A percentile compares a stretch with the other conserved stretches of the same genome.
Conservation (phyloP, 1,139 yeast genomes). For the Candida tunisiensis region DNA sequence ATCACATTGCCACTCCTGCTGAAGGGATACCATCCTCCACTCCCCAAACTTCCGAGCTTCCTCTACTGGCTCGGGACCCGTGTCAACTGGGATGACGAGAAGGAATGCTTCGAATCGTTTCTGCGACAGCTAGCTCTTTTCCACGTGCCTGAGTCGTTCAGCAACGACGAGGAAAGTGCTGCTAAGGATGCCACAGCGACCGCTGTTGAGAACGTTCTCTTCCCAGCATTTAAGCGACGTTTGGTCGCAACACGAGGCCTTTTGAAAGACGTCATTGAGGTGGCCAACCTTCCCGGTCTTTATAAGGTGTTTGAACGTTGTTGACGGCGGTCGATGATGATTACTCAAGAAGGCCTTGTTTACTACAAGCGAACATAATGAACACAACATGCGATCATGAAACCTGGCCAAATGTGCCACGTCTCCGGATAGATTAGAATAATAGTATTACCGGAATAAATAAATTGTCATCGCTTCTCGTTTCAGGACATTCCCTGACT, state of each 20-base stretch:
- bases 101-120: slow-evolving; percentile 46
- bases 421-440: no score
- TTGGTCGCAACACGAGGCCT: slow-evolving; percentile 49
- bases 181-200: slow-evolving; percentile 2
- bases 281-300: slow-evolving; percentile 84
- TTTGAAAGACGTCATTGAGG: slow-evolving; percentile 45
- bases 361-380: slow-evolving; percentile 8
- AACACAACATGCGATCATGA: no score
- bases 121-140: slow-evolving; percentile 53
- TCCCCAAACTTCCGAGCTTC: slow-evolving; percentile 50
- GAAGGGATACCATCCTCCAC: slow-evolving; percentile 43
- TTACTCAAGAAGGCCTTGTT: no score
- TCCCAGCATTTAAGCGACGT: slow-evolving; percentile 48
- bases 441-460: no score
- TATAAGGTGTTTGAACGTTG: slow-evolving; percentile 91
- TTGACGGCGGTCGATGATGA: slow-evolving; percentile 15
- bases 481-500: no score
- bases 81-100: slow-evolving; percentile 52
- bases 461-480: no score
- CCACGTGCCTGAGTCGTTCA: slow-evolving; percentile 48
- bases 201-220: slow-evolving; percentile 37
- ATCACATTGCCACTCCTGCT: slow-evolving; percentile 49
- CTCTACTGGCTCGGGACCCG: slow-evolving; percentile 39
- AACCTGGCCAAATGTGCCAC: no score
- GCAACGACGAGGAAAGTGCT: slow-evolving; percentile 15